Evolutionary conservation across 2,329 filamentous ascomycete genomes (phyloP).

Genomic region (Beauveria sp.): DNA sequence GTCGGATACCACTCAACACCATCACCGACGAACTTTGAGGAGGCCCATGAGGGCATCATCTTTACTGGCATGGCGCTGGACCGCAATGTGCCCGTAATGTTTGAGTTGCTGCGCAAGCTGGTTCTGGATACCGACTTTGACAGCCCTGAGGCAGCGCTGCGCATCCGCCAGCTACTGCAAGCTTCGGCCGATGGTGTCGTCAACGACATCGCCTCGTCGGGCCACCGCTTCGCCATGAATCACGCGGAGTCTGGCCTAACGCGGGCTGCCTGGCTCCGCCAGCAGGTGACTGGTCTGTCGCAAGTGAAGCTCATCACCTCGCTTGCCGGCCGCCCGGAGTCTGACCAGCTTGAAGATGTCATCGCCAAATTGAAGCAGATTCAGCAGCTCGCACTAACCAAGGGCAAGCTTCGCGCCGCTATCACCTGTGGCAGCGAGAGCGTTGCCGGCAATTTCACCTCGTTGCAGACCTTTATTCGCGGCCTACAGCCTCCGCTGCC

Average conservation of each 20-base stretch:
- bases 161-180: slow-evolving; percentile 81
- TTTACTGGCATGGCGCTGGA: slow-evolving; percentile 86
- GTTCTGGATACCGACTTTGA: slow-evolving; percentile 87
- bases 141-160: slow-evolving; percentile 68
- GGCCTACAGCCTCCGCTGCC: slow-evolving; percentile 22
- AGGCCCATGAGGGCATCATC: slow-evolving; percentile 71
- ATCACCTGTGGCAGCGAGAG: slow-evolving; percentile 79
- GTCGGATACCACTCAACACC: slow-evolving; percentile 78
- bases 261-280: slow-evolving; percentile 60
- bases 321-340: slow-evolving; percentile 63
- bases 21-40: slow-evolving; percentile 62
- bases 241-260: slow-evolving; percentile 77
- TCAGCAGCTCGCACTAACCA: slow-evolving; percentile 67
- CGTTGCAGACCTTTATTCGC: slow-evolving; percentile 62
- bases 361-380: slow-evolving; percentile 80
- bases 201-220: slow-evolving; percentile 84
- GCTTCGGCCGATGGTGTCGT: slow-evolving; percentile 82
- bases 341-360: slow-evolving; percentile 64
- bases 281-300: slow-evolving; percentile 84
- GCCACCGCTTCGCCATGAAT: slow-evolving; percentile 78
- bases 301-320: slow-evolving; percentile 80
- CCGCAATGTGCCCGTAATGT: slow-evolving; percentile 84
- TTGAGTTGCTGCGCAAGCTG: slow-evolving; percentile 72
- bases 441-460: slow-evolving; percentile 59
- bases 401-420: slow-evolving; percentile 64